Base-by-base conservation (phyloP, 805 yeast species). In the Citeromyces matritensis region DNA sequence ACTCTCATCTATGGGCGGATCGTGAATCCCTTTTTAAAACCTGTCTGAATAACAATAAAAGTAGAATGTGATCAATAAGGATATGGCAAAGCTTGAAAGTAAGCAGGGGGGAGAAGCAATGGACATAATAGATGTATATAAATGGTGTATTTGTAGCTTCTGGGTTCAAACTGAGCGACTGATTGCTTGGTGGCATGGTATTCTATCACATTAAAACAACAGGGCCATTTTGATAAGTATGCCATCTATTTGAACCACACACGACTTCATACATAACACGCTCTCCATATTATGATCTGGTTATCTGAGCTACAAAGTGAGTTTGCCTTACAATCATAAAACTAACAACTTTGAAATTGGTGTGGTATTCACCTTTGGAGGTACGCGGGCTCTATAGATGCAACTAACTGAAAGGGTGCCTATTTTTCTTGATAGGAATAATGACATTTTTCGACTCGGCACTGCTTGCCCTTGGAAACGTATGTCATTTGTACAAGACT, bases 331-430 rank as follows among this genome's bases (percentile, higher is more conserved):
- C 14, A 9, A 10, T 10, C 14, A 23, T 33, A 27, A 28, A 17
- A 35, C 33, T 15, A 23, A 26, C 34, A 33, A 11, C 31, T 17
- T 37, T 82, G 94, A 85, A 55, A 74, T 78, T 45, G 97, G 97
- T 24, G 95, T 83, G 12, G 95, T 83, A 3, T 78, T 85, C 62
- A 82, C 95, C 4, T 85, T 93, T 11, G 80, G 78, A 23, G 95
- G 75, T 54, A 49, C 30, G 51, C 42, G 30, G 11, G 8, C 12
- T 12, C 12, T 10, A 17, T 5, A 10, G 14, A 11, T 9, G 7
- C 21, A 31, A 24, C 30, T 25, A 33, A 33, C 26, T 9, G 14
- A 33, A 35, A 37, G 70, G 94, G 6, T 68, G 77, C 30, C 47
- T 80, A 15, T 76, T 84, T 48, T 80, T 91, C 52, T 45, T 82